Base-by-base conservation (phyloP, 257 asterid species). In the Schizonepeta tenuifolia region DNA sequence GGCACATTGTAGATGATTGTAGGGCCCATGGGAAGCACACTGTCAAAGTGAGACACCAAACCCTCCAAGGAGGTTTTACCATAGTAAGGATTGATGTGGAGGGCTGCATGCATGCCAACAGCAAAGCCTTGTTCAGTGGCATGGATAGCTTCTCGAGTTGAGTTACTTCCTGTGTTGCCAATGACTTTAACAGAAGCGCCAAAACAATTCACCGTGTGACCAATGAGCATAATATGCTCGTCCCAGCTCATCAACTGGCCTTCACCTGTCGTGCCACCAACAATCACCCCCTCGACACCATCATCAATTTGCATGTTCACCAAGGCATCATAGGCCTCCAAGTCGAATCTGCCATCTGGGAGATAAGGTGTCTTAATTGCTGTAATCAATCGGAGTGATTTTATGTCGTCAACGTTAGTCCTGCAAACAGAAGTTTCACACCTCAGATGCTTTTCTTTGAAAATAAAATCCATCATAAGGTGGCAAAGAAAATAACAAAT, bases 181-280 rank as follows among this genome's bases (percentile, higher is more conserved):
- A 93, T 93, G 61, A 91, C 95, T 76, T 89, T 91, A 78, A 94
- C 73, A 20, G 91, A 85, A 14, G 84, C 83, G 13, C 98, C 98
- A 49, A 93, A 93, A 69, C 96, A 93, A 87, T 91, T 94, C 12
- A 94, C 96, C 0, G 98, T 94, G 85, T 94, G 98, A 47, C 96
- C 98, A 38, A 94, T 91, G 53, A 91, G 97, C 98, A 94, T 94
- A 44, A 93, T 88, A 64, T 91, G 98, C 71, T 93, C 98, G 69
- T 91, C 96, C 97, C 97, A 93, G 82, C 91, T 85, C 98, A 93
- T 93, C 51, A 93, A 73, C 65, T 93, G 97, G 77, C 98, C 96
- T 77, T 93, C 98, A 9, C 98, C 98, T 5, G 98, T 91, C 49
- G 96, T 91, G 40, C 98, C 98, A 63, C 97, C 98, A 41, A 93